phyloP scores from a whole-genome alignment of 2,329 filamentous ascomycete species.

The Sordariomycetes sp. region DNA sequence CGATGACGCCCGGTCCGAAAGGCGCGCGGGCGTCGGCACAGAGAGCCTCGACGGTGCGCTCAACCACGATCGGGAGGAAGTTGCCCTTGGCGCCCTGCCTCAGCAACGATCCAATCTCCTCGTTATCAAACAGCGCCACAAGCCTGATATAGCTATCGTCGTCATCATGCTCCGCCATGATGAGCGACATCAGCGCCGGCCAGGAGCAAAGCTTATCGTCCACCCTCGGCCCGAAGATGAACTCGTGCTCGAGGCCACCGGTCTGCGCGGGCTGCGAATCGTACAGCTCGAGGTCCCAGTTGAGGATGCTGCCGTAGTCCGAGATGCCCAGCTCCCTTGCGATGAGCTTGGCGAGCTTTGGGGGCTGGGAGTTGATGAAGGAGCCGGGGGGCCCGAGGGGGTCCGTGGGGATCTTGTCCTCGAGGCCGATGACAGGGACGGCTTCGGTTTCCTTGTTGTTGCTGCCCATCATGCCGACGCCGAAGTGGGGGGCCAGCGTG shows the following conservation, averaged over 20 bases:
- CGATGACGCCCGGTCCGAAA: conserved; percentile 50
- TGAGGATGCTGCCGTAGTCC: conserved; percentile 58
- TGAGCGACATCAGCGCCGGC: conserved; percentile 72
- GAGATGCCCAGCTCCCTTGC: conserved; percentile 61
- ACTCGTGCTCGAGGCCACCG: conserved; percentile 77
- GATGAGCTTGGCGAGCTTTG: conserved; percentile 73
- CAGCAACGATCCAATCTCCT: conserved; percentile 86
- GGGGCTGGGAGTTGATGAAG: conserved; percentile 75
- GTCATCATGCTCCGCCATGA: conserved; percentile 47
- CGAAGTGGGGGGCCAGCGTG: conserved; percentile 89
- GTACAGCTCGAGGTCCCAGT: conserved; percentile 95
- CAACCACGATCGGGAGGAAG: conserved; percentile 69
- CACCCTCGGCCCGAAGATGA: conserved; percentile 90
- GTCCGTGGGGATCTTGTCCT: conserved; percentile 49
- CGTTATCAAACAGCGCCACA: conserved; percentile 90
- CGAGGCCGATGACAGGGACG: conserved; percentile 84
- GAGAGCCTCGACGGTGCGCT: conserved; percentile 63
- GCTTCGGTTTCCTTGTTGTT: conserved; percentile 85
- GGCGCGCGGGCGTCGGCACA: conserved; percentile 29
- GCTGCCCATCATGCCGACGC: conserved; percentile 52
- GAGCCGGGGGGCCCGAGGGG: conserved; percentile 49
- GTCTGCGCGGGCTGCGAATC: conserved; percentile 77
- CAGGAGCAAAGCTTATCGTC: conserved; percentile 98
- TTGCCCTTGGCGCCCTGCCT: conserved; percentile 85
- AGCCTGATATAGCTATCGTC: conserved; percentile 66